phyloP scores from a whole-genome alignment of 169 alveolate genomes.

The Plasmodium sp. region DNA sequence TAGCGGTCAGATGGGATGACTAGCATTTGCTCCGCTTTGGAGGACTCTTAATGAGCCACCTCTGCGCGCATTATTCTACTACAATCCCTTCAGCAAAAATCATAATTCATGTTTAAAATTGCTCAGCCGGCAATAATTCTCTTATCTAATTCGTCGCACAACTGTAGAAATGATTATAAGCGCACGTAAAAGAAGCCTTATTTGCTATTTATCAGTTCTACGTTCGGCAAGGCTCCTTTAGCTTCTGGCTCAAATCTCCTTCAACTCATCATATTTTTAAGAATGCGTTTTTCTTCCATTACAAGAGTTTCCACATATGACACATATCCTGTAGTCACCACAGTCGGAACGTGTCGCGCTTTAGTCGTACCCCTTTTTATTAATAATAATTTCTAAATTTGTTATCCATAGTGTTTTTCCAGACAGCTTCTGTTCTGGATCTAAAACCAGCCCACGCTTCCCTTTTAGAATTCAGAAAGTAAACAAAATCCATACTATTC shows the following conservation, averaged over 20 bases:
- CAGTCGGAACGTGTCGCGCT: not conserved
- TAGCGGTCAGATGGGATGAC: not conserved
- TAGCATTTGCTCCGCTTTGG: not conserved
- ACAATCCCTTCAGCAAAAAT: not conserved
- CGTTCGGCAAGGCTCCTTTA: not conserved
- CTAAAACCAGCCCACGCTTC: conserved; percentile 1
- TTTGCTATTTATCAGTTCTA: not conserved
- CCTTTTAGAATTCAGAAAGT: conserved; percentile 10
- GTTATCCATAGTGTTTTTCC: conserved; percentile 4
- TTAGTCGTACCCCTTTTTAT: not conserved
- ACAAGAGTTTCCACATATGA: not conserved
- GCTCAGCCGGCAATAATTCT: not conserved
- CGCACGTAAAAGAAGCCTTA: not conserved
- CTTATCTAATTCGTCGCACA: not conserved
- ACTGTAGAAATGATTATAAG: not conserved
- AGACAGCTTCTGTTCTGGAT: not conserved
- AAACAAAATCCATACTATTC: not conserved
- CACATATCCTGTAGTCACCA: not conserved
- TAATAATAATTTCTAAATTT: not conserved
- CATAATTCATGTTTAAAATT: not conserved
- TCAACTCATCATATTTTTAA: not conserved
- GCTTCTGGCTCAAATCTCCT: not conserved
- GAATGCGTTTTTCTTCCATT: not conserved
- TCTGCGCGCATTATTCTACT: not conserved
- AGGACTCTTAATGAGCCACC: not conserved